A percentile compares a stretch with the other conserved stretches of the same genome.
Conservation (phyloP, 2,329 filamentous ascomycete genomes). For the Exophiala sp. region DNA sequence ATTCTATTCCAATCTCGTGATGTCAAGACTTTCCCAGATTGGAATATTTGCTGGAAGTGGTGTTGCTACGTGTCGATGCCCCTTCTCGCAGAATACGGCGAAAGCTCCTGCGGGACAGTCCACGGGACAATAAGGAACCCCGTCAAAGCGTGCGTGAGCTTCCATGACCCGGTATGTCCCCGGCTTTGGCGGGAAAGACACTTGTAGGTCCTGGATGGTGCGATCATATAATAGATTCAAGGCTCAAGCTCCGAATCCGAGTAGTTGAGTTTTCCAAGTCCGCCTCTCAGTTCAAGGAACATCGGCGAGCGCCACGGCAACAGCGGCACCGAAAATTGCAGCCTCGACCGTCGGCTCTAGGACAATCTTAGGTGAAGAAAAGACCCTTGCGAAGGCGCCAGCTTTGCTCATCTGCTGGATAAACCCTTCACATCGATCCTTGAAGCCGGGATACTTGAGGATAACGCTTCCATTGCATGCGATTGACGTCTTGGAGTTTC, state of each 20-base stretch:
- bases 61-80: no score
- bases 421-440: constrained; percentile 40
- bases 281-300: constrained; percentile 13
- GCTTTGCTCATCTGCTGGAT: constrained; percentile 38
- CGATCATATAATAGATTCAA: no score
- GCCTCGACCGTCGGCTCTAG: constrained; percentile 42
- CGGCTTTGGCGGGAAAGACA: no score
- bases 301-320: constrained; percentile 42
- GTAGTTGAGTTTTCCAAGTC: neutral
- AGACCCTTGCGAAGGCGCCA: constrained; percentile 26
- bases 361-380: constrained; percentile 30
- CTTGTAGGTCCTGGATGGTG: neutral
- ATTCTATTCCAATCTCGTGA: no score
- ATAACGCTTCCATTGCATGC: constrained; percentile 50
- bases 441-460: constrained; percentile 47
- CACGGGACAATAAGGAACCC: no score
- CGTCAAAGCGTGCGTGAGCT: neutral
- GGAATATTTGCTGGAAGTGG: no score
- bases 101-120: no score
- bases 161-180: neutral
- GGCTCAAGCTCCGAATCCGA: neutral
- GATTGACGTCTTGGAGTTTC: constrained; percentile 37
- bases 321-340: constrained; percentile 43
- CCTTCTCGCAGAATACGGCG: no score
- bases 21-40: no score